Evolutionary conservation across 1,284 basidiomycete genomes (phyloP).

Genomic region (Ustilago trichophora): DNA sequence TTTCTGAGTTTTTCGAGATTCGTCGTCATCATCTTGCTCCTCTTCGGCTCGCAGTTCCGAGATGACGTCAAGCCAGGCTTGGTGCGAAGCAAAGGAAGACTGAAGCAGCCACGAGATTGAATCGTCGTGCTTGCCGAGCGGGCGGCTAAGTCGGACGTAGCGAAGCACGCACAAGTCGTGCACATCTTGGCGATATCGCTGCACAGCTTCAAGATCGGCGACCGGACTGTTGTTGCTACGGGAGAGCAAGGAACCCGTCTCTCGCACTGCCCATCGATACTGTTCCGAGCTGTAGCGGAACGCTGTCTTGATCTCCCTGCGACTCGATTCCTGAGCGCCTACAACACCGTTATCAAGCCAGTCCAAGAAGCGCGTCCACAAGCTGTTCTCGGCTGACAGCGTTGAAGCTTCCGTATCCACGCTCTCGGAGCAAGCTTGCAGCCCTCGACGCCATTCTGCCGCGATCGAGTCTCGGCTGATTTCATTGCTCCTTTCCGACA

Average conservation of each 20-base stretch:
- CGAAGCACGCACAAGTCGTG: conserved; percentile 39
- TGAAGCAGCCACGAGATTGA: conserved; percentile 26
- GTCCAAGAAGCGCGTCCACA: conserved; percentile 32
- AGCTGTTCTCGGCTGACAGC: conserved; percentile 9
- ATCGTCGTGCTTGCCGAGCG: conserved; percentile 17
- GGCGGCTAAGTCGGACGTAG: conserved; percentile 23
- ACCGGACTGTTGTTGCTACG: conserved; percentile 15
- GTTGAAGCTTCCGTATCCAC: background rate
- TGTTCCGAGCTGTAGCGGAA: conserved; percentile 26
- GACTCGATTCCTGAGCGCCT: conserved; percentile 1
- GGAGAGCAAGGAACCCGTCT: conserved; percentile 34
- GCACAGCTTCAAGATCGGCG: conserved; percentile 21
- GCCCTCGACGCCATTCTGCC: conserved; percentile 34
- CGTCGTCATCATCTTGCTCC: background rate
- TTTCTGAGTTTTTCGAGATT: background rate
- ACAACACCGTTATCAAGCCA: conserved; percentile 36
- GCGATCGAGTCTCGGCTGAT: conserved; percentile 17
- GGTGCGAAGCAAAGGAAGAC: conserved; percentile 22
- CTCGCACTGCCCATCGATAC: conserved; percentile 40
- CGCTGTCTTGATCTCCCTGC: conserved; percentile 22
- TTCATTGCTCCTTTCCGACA: conserved; percentile 8
- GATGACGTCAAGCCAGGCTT: conserved; percentile 23
- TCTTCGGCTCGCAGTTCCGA: background rate
- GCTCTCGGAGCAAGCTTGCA: conserved; percentile 30
- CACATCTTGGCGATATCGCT: conserved; percentile 23